These are phyloP conservation scores for Arthrobotrys conoides DNA, from an alignment of 2,329 filamentous ascomycete genomes.

Conservation along the genomic window DNA sequence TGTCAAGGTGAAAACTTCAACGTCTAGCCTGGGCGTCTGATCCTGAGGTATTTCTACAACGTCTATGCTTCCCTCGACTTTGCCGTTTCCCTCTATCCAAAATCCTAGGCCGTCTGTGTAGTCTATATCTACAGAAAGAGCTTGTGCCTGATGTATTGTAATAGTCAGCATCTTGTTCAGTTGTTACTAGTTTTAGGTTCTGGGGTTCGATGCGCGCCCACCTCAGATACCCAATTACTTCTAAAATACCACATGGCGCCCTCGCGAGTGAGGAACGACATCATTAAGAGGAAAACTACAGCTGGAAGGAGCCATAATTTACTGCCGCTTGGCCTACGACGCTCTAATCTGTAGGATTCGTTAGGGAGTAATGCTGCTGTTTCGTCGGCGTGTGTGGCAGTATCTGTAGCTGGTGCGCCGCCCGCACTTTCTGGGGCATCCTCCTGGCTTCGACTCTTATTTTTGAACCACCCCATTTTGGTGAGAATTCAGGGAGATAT, in stretches of 20 bases:
- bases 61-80: conserved; percentile 39
- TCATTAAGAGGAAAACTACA: conserved; percentile 44
- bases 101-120: conserved; percentile 38
- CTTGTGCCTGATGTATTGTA: conserved; percentile 3
- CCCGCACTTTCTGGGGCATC: not conserved
- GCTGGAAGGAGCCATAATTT: conserved; percentile 52
- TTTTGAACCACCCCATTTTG: conserved; percentile 37
- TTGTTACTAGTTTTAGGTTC: not conserved
- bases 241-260: conserved; percentile 42
- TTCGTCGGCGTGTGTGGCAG: conserved; percentile 10
- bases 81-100: conserved; percentile 49
- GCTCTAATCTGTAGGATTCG: conserved; percentile 41
- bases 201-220: not conserved
- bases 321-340: conserved; percentile 39
- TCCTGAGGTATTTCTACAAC: conserved; percentile 23
- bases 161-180: not conserved
- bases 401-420: not conserved
- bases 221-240: conserved; percentile 42
- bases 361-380: conserved; percentile 40
- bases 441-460: not conserved
- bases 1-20: conserved; percentile 40
- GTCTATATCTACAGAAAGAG: conserved; percentile 28
- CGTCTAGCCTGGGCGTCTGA: conserved; percentile 29
- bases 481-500: not conserved
- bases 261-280: conserved; percentile 48